Conservation (phyloP, 208 protist species). For the Leishmania guyanensis region DNA sequence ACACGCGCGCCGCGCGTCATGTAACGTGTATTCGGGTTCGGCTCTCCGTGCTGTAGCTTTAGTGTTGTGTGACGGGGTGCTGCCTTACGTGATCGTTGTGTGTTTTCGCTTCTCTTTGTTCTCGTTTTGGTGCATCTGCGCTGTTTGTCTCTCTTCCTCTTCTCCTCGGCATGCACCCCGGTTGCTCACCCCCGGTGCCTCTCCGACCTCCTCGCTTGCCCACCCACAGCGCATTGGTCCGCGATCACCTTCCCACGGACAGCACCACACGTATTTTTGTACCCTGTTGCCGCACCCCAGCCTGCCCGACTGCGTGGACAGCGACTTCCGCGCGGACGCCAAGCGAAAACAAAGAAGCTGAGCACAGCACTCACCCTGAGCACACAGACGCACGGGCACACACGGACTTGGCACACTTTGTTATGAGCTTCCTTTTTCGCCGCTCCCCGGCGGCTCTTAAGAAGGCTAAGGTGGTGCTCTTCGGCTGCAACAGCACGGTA, state of each 20-base stretch:
- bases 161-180: background rate
- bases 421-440: constrained; percentile 41
- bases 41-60: background rate
- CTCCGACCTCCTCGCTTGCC: no score
- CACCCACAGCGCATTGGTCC: background rate
- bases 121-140: background rate
- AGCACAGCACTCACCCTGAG: background rate
- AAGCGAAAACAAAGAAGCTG: background rate
- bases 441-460: constrained; percentile 12
- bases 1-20: background rate
- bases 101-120: background rate
- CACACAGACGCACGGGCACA: constrained; percentile 1
- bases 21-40: background rate
- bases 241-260: background rate
- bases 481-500: constrained; percentile 91
- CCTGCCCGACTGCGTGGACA: background rate
- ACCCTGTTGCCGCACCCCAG: background rate
- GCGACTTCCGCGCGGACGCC: background rate
- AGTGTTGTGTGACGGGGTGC: background rate
- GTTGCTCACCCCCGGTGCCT: no score
- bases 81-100: background rate
- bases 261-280: background rate
- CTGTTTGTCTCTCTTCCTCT: background rate
- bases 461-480: constrained; percentile 84
- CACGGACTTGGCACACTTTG: background rate